Evolutionary conservation across 306 rosid genomes (phyloP), one percentile per base, ranked within the genome.

Genomic region (Cajanus cajan): DNA sequence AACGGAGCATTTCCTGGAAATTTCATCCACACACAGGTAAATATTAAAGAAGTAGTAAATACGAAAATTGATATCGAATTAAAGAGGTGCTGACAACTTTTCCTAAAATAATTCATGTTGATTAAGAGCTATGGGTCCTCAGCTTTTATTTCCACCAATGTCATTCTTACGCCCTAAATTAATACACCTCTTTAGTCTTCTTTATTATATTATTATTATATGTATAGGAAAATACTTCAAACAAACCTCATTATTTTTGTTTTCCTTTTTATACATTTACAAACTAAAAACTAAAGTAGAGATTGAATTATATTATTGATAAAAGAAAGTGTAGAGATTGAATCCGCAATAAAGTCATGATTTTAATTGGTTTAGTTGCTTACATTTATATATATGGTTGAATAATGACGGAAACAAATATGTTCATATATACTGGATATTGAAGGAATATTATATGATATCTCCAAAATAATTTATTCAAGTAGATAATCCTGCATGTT

Each of bases 51-150:
- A 18, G 44, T 3, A 33, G 16, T 34, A 16, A 33, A 16, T 71
- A 34, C 7, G 21, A 28, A 34, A 10, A 51, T 37, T 52, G 3
- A 54, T 37, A 21, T 54, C 50, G 21, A 37, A 51, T 54, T 54
- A 54, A 73, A 54, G 36, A 37, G 39, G 4, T 36, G 48, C 77
- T 36, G 77, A 73, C 67, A 54, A 6, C 52, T 37, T 37, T 22
- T 52, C 77, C 77, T 36, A 54, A 54, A 73, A 52, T 25, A 71
- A 34, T 48, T 71, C 33, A 71, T 31, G n/a, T 16, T 8, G 75
- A 28, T 34, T n/a, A 71, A 48, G 16, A 33, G 31, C 6, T 5
- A 33, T 50, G 52, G 63, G 63, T 67, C 52, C 72, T 67, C 6
- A 19, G 72, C 52, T 67, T 67, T 67, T 40, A 67, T 67, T 40